Percentiles rank a stretch among this genome's conserved stretches.
phyloP scores from a whole-genome alignment of 2,329 filamentous ascomycete genomes.

The Curvularia eragrostidis region DNA sequence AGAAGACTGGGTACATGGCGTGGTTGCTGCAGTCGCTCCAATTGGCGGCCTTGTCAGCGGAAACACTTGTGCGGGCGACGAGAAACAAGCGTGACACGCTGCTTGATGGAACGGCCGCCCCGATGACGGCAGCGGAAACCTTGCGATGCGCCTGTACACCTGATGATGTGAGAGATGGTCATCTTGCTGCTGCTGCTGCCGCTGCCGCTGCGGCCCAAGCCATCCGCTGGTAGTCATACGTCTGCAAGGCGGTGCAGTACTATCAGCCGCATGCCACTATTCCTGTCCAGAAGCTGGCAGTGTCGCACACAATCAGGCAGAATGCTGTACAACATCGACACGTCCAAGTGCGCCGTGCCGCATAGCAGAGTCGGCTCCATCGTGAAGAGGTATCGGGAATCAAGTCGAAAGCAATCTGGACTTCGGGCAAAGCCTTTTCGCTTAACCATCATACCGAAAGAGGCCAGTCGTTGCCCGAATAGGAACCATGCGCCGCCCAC shows the following conservation, averaged over 20 bases:
- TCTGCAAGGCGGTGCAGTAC: not conserved
- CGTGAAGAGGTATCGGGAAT: not conserved
- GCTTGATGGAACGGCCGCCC: conserved; percentile 11
- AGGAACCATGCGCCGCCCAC: not conserved
- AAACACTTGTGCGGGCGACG: conserved; percentile 8
- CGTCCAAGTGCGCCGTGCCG: not conserved
- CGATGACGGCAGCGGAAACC: not conserved
- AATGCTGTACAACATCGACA: not conserved
- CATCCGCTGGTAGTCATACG: not conserved
- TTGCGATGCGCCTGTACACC: not conserved
- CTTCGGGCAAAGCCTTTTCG: not conserved
- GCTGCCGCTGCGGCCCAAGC: not conserved
- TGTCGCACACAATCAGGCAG: not conserved
- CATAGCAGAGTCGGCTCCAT: not conserved
- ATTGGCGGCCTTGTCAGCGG: conserved; percentile 3
- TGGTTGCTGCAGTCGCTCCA: not conserved
- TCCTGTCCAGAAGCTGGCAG: not conserved
- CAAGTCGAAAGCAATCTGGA: not conserved
- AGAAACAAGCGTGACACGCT: conserved; percentile 14
- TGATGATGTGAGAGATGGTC: not conserved
- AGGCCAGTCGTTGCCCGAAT: not conserved
- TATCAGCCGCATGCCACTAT: not conserved
- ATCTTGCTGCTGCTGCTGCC: not conserved
- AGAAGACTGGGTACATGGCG: not conserved
- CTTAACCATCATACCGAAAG: not conserved